Base-by-base conservation (phyloP, 257 asterid species). In the Pogostemon cablin region DNA sequence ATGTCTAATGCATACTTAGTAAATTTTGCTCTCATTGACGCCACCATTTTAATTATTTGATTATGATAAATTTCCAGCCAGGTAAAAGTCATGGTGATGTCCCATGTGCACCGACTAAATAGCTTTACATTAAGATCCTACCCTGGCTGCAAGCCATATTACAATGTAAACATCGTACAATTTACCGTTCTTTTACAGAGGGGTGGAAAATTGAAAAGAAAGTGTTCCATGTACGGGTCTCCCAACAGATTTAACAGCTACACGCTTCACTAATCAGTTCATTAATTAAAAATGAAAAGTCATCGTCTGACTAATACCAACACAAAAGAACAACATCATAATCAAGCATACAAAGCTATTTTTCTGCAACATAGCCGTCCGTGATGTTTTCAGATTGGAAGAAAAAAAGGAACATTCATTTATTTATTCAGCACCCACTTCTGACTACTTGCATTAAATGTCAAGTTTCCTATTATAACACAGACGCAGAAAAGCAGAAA, bases 381-480 rank as follows among this genome's bases (percentile, higher is more conserved):
- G 11, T 52, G 69, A 57, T 46, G 41, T 12, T 62, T 25, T 53
- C 11, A 2, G 55, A 47, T 44, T 55, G 12, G 42, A 32, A 34
- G 37, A 42, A 46, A 63, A 78, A 12, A 17, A 0, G 7, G 52
- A 11, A 11, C 44, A 56, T 40, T 63, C 49, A 53, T 40, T 63
- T 48, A 53, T 58, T 6, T 6, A 64, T 39, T 35, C 46, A 34
- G 38, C 43, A 57, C 44, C 73, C 49, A 9, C 53, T 55, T 42
- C 64, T 44, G 17, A 68, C n/a, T 44, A 39, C 72, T 72, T 53
- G 43, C 54, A 50, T 37, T 55, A 58, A 39, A 55, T 15, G 39
- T 15, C 55, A 25, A 7, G 52, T 10, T 69, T 67, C 60, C 62
- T 25, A 17, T 38, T 3, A 38, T 10, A 57, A 25, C 62, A 3